These are phyloP conservation scores for Hyphopichia burtonii DNA, from an alignment of 1,139 yeast species.

Conservation along the genomic window DNA sequence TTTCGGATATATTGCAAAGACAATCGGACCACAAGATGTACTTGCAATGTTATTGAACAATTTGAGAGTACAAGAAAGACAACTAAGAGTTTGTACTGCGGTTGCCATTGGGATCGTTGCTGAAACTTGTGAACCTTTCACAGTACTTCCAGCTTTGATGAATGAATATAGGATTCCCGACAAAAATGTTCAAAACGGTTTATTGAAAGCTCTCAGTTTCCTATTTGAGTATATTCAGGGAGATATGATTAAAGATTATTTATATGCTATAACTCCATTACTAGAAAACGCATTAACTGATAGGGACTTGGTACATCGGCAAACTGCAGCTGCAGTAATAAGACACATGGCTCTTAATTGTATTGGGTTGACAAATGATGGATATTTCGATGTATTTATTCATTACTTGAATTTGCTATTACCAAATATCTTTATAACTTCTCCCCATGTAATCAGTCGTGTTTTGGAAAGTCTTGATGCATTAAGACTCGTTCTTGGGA, in stretches of 20 bases:
- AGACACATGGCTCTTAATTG: conserved; percentile 81
- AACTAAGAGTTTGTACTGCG: conserved; percentile 93
- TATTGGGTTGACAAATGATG: conserved; percentile 72
- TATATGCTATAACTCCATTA: conserved; percentile 77
- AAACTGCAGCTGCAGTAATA: conserved; percentile 89
- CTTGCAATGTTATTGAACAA: conserved; percentile 81
- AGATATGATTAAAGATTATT: conserved; percentile 69
- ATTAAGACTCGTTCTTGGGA: conserved; percentile 69
- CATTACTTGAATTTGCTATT: conserved; percentile 73
- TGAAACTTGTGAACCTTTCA: conserved; percentile 88
- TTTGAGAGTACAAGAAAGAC: conserved; percentile 91
- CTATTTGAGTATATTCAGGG: conserved; percentile 91
- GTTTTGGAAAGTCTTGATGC: conserved; percentile 82
- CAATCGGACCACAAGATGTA: conserved; percentile 96
- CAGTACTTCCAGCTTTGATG: conserved; percentile 95
- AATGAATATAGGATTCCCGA: conserved; percentile 94
- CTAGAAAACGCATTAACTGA: conserved; percentile 90
- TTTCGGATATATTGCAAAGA: conserved; percentile 87
- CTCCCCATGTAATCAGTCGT: conserved; percentile 89
- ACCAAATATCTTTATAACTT: conserved; percentile 88
- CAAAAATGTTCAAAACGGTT: conserved; percentile 93
- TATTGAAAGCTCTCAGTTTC: conserved; percentile 87
- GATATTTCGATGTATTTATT: conserved; percentile 57
- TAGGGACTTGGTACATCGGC: conserved; percentile 90
- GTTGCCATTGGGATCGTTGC: conserved; percentile 98